phyloP scores from a whole-genome alignment of 768 basidiomycete species.

The Sporobolomyces phaffii region DNA sequence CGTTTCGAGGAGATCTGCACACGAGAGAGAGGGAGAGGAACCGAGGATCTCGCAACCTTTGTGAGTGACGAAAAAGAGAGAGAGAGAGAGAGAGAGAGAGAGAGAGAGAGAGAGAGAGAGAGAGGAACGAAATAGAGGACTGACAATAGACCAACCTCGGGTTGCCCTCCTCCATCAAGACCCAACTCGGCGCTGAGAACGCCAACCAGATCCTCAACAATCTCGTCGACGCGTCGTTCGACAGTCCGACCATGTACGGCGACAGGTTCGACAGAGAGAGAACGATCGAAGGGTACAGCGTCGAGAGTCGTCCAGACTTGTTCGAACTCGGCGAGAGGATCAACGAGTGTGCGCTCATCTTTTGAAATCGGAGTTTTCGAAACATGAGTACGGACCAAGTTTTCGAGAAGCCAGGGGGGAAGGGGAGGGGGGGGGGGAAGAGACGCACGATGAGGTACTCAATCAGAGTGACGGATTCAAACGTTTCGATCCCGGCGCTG shows the following conservation, averaged over 20 bases:
- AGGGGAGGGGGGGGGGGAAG: no score
- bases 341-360: constrained; percentile 77
- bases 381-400: not conserved
- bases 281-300: constrained; percentile 84
- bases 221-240: constrained; percentile 71
- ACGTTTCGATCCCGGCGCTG: not conserved
- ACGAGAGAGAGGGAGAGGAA: no score
- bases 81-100: not conserved
- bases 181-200: constrained; percentile 80
- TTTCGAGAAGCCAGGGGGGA: not conserved
- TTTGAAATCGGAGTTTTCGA: not conserved
- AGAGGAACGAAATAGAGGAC: constrained; percentile 57
- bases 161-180: constrained; percentile 90
- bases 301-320: constrained; percentile 62
- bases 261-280: constrained; percentile 83
- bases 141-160: constrained; percentile 77
- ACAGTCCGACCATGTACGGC: constrained; percentile 74
- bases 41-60: no score
- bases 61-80: not conserved
- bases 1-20: constrained; percentile 61
- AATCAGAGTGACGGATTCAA: constrained; percentile 54
- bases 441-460: constrained; percentile 60
- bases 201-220: constrained; percentile 84
- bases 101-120: not conserved
- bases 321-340: constrained; percentile 63